Percentiles rank a stretch among this genome's conserved stretches.
Conservation (phyloP, 192 early-diverging fungal genomes). For the Haplosporangium gracile region DNA sequence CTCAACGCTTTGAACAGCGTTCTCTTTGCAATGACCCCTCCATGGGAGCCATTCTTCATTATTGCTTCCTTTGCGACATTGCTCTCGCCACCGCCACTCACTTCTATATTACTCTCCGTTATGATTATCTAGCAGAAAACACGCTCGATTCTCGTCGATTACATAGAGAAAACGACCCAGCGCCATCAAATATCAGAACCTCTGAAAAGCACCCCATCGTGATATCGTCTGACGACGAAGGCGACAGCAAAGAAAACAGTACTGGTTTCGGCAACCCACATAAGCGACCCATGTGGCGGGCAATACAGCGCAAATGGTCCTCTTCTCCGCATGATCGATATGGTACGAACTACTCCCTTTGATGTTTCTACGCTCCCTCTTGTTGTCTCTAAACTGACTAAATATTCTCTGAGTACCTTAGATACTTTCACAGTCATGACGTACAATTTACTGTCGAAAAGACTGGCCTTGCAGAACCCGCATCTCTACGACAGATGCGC, state of each 20-base stretch:
- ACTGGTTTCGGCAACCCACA: not conserved
- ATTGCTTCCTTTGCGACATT: too few relatives aligned
- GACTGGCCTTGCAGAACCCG: not conserved
- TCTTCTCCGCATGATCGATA: not conserved
- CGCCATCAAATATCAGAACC: not conserved
- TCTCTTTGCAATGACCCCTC: too few relatives aligned
- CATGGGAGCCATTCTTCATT: too few relatives aligned
- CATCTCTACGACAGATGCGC: constrained; percentile 19
- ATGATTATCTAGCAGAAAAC: not conserved
- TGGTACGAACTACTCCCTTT: not conserved
- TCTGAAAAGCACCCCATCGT: not conserved
- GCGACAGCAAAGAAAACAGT: not conserved
- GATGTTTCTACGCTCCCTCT: not conserved
- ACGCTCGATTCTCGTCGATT: not conserved
- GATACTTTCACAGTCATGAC: constrained; percentile 44
- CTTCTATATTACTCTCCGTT: too few relatives aligned
- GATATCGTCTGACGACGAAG: not conserved
- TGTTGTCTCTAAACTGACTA: not conserved
- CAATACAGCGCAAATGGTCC: not conserved
- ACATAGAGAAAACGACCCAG: not conserved
- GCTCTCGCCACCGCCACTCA: too few relatives aligned
- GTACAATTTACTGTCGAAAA: constrained; percentile 39
- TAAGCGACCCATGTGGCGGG: not conserved
- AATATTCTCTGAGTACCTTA: not conserved
- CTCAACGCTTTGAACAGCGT: not conserved